Base-by-base conservation (phyloP, 176 grass and related monocot genomes). In the Musa acuminata region DNA sequence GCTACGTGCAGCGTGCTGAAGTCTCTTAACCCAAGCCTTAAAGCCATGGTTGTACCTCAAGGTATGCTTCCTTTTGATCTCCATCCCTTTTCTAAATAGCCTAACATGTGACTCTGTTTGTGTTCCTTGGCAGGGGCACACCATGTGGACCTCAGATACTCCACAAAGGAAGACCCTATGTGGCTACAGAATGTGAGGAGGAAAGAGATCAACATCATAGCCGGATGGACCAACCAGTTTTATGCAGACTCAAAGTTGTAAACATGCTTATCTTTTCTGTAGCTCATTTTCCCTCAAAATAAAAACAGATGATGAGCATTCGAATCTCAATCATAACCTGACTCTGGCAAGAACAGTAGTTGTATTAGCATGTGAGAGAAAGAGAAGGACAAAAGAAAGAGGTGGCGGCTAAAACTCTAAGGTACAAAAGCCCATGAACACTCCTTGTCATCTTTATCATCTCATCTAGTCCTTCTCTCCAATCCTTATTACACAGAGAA, bases 101-200 rank as follows among this genome's bases (percentile, higher is more conserved):
- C 13, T 17, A 13, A 11, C 1, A 53, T 13, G 2, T 0, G 4
- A 11, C 12, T 74, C 8, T 8, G 13, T 49, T 78, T 21, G 13
- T 5, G 55, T 25, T 52, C 3, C 14, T 35, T 52, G 26, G 53
- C 72, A 89, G 84, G 84, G 16, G 77, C 67, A 8, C 86, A 89
- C 57, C 84, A 84, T 68, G 90, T 92, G n/a, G 81, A 92, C 64
- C 35, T 92, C 71, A 84, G 81, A 52, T 89, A 84, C 81, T 84
- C 86, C 7, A 84, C 19, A 23, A 65, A 84, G 55, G 81, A 84
- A 1, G 90, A 92, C 59, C 90, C 86, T 0, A 51, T 67, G 0
- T 92, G 90, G 86, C 86, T 92, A 13, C 80, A 60, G 25, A 25
- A 78, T 11, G 82, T 89, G 58, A 72, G 90, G 13, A 49, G 0